Conservation (phyloP, 108 stramenopile species). For the Craspedostauros australis region DNA sequence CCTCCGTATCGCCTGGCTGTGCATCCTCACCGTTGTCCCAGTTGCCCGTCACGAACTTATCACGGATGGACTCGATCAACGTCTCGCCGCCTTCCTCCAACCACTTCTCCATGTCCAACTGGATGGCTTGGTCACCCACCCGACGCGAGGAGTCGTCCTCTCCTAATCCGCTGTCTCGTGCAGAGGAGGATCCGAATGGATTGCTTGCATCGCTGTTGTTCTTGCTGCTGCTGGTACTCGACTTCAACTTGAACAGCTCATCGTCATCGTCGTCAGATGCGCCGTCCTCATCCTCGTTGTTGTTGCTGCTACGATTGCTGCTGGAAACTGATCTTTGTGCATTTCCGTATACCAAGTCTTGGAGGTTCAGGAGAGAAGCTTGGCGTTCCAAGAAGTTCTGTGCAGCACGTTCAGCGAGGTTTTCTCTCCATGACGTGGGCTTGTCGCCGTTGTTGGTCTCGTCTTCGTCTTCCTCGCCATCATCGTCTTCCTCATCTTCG, state of each 20-base stretch:
- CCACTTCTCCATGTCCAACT: slow-evolving; percentile 55
- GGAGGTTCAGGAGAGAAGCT: slow-evolving; percentile 53
- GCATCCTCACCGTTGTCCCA: slow-evolving; percentile 71
- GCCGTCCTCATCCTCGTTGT: slow-evolving; percentile 44
- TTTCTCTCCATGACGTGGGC: slow-evolving; percentile 44
- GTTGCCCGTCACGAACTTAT: slow-evolving; percentile 95
- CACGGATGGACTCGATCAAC: slow-evolving; percentile 67
- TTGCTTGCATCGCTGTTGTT: background rate
- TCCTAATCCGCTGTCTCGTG: slow-evolving; percentile 25
- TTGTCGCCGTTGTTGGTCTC: slow-evolving; percentile 8
- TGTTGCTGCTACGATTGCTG: slow-evolving; percentile 25
- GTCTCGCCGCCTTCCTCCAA: slow-evolving; percentile 72
- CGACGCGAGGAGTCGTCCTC: slow-evolving; percentile 67
- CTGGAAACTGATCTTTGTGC: slow-evolving; percentile 16
- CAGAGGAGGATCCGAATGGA: background rate
- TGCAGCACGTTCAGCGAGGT: slow-evolving; percentile 66
- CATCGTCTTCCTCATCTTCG: slow-evolving; percentile 27
- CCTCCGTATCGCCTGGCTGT: slow-evolving; percentile 32
- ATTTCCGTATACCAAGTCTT: slow-evolving; percentile 71
- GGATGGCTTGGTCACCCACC: slow-evolving; percentile 12
- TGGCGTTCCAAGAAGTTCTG: slow-evolving; percentile 63
- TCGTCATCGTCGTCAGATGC: slow-evolving; percentile 41
- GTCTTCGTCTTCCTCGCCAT: slow-evolving; percentile 22
- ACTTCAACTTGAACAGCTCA: slow-evolving; percentile 34
- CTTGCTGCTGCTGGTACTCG: slow-evolving; percentile 1